These are phyloP conservation scores for Casuarina glauca DNA, from an alignment of 306 rosid species.

Conservation along the genomic window DNA sequence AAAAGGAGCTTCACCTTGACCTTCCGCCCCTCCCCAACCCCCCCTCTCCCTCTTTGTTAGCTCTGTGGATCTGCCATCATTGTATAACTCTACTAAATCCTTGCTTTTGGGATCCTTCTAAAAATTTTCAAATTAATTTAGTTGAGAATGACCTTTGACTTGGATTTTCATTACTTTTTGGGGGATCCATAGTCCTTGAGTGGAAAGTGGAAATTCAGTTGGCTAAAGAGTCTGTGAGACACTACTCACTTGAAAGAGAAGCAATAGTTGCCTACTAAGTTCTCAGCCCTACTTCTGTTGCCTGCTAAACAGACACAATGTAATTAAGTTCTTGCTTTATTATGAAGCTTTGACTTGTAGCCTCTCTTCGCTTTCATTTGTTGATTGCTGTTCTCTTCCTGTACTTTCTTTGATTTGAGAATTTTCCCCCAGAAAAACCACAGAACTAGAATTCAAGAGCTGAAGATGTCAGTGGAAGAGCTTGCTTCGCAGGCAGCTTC, in stretches of 20 bases:
- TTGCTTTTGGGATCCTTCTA: not conserved
- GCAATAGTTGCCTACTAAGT: not conserved
- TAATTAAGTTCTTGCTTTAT: not conserved
- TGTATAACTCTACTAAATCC: not conserved
- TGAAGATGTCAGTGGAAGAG: constrained; percentile 63
- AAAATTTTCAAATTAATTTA: not conserved
- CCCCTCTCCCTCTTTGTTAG: not conserved
- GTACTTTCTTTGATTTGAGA: constrained; percentile 3
- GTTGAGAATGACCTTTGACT: not conserved
- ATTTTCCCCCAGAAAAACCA: constrained; percentile 46
- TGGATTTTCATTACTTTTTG: not conserved
- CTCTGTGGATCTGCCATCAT: not conserved
- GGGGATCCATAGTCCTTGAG: not conserved
- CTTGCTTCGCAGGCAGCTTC: constrained; percentile 85
- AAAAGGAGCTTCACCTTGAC: not conserved
- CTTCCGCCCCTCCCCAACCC: not conserved
- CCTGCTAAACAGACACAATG: not conserved
- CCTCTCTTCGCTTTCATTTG: not conserved
- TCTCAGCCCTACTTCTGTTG: not conserved
- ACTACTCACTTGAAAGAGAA: not conserved
- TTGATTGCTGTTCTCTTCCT: constrained; percentile 17
- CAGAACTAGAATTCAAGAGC: constrained; percentile 41
- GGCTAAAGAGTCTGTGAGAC: not conserved
- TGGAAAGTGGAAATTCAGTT: not conserved
- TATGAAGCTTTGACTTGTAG: not conserved